Conservation (phyloP, 192 early-diverging fungal species). For the Podila clonocystis region DNA sequence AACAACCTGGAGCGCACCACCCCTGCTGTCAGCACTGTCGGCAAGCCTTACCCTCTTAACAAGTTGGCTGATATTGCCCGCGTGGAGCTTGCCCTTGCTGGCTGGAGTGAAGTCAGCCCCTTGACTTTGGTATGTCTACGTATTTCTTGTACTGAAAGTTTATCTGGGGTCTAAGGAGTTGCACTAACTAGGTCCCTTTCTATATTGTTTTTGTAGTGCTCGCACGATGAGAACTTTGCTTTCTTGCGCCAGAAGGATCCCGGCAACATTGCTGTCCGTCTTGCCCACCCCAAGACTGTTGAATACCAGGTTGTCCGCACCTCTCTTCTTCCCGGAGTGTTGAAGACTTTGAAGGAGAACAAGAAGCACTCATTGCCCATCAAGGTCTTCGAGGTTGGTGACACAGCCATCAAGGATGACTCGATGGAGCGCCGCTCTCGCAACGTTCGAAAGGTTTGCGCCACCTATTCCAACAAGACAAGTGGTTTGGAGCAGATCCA, state of each 20-base stretch:
- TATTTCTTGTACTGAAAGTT: neutral
- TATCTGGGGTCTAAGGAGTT: no score
- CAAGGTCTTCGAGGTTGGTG: constrained; percentile 97
- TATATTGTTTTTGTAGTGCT: constrained; percentile 70
- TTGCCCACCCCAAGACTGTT: constrained; percentile 91
- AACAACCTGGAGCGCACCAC: constrained; percentile 89
- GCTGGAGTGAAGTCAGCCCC: constrained; percentile 94
- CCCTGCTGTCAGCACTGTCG: constrained; percentile 86
- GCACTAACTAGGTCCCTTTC: neutral
- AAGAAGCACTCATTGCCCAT: constrained; percentile 91
- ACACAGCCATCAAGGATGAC: constrained; percentile 92
- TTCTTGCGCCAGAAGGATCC: constrained; percentile 85
- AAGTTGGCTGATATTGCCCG: constrained; percentile 91
- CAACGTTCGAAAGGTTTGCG: constrained; percentile 91
- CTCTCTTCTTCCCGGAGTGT: constrained; percentile 88
- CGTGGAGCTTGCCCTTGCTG: constrained; percentile 86
- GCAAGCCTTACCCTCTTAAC: constrained; percentile 89
- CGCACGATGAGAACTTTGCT: constrained; percentile 96
- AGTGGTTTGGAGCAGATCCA: constrained; percentile 91
- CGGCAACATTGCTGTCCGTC: constrained; percentile 81
- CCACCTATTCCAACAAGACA: constrained; percentile 83
- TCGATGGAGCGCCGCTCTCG: constrained; percentile 78
- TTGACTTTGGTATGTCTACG: constrained; percentile 81
- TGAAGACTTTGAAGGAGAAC: constrained; percentile 92
- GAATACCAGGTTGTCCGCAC: constrained; percentile 96